Evolutionary conservation across 495 filamentous ascomycete species (phyloP), one percentile per base, ranked within the genome.

Genomic region (Podospora conica): DNA sequence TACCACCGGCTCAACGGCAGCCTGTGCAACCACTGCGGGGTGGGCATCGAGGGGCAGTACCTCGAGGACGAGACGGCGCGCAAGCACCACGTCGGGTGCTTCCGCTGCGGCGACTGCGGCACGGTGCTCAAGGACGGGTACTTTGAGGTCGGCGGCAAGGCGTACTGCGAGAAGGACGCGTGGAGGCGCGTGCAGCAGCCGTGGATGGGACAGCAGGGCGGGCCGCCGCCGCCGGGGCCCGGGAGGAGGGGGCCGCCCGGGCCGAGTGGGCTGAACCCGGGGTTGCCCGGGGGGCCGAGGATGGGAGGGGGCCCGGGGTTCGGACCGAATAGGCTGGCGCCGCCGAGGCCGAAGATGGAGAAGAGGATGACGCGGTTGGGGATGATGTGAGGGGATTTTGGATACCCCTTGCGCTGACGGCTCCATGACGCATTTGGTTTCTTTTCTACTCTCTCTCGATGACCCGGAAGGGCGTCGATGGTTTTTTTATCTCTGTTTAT

Each of bases 1-100:
- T 98, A 98, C 73, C 95, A 98, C 77, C 84, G 90, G 74, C 84
- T 93, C 48, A 98, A 98, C 73, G 86, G 87, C 53, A 94, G 91
- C 22, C 75, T 97, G 0, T 98, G 95, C 73, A 82, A 83, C 1
- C 84, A 83, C 48, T 98, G 95, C 73, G 85, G 91, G 70, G 77
- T 76, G 18, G 95, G 95, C 11, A 98, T 98, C 70, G 95, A 98
- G 73, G 95, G 95, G 3, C 87, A 94, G 67, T 98, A 96, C 71
- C 84, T 98, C n/a, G 93, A 96, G 72, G 96, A 93, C 12, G 87
- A 90, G 54, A 78, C 83, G 55, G 77, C 84, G 55, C 85, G 84
- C 62, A 96, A 96, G 73, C 96, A 94, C 77, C 95, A 98, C 76
- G 87, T 91, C 0, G 77, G 83, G 18, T 98, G 95, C 74, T 90